Base-by-base conservation (phyloP, 2,329 filamentous ascomycete genomes). In the Zasmidium cellare region DNA sequence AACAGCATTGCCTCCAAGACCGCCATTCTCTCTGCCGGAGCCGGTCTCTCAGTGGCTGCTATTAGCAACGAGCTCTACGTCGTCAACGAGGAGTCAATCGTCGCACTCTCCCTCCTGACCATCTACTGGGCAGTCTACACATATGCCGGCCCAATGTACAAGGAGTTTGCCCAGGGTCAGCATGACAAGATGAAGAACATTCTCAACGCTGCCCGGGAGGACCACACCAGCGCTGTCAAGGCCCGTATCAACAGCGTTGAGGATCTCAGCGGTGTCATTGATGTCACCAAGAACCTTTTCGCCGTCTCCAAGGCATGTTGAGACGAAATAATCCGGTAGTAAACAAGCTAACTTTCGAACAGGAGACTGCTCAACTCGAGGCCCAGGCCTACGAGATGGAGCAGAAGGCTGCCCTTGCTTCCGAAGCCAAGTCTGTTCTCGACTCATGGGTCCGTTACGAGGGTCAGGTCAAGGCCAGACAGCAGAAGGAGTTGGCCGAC, bases 41-140 rank as follows among this genome's bases (percentile, higher is more conserved):
- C 94, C 73, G 93, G 90, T 80, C 80, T 96, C 71, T 92, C 90
- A 73, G 85, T 96, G 77, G 96, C 94, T 76, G 94, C 92, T 74
- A 92, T 99, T 81, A 96, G 90, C 87, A 99, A 96, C 82, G 94
- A 99, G 86, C 92, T 97, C 84, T 97, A 97, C 81, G 92, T 99
- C 76, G 85, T 99, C 80, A 99, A 99, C 83, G 94, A 99, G 85
- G 94, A 99, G 84, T 90, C 92, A 65, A 90, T 99, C 75, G 90
- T 96, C 74, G 90, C 91, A 67, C 86, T 99, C 81, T 94, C 90
- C 78, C 84, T 99, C 72, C 82, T 97, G 75, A 91, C 89, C 76
- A 90, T 97, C 75, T 99, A 96, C 89, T 88, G 84, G 74, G 91
- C 87, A 63, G 84, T 96, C 71, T 93, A 91, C 82, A 94, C 96